Base-by-base conservation (phyloP, 75 land plant species). In the Picea sitchensis region DNA sequence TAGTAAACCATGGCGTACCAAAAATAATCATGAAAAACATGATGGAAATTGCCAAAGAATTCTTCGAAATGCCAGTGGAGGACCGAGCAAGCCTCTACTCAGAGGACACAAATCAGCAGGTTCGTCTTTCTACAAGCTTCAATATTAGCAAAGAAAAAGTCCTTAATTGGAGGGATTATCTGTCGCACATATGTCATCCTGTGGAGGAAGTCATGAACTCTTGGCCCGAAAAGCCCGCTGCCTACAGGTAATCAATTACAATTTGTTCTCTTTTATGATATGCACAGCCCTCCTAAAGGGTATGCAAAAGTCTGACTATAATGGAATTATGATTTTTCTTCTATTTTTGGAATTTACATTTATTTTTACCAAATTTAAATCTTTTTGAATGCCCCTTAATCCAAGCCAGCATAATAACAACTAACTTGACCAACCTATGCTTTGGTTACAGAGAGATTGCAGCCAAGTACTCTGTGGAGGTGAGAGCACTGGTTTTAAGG, bases 371-470 rank as follows among this genome's bases (percentile, higher is more conserved):
- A 36, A 36, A 38, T 38, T 38, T 2, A 38, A 2, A 38, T 38
- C 38, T 38, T 2, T 38, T 2, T 38, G 38, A 38, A 4, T 38
- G 3, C 3, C 38, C 38, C 38, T 38, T 2, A 4, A 2, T 38
- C 38, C 38, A 38, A 38, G 38, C 38, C 38, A 38, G 38, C 38
- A 38, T 2, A 38, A 38, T 0, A 38, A 38, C 30, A 30, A 65
- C 3, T n/a, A 65, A 65, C 14, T 26, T 65, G 2, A 30, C 4
- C 26, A 31, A 65, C 14, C 1, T 31, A 65, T 65, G 30, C 14
- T 65, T 3, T 3, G 13, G 26, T 14, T 15, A 26, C 81, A 86
- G 91, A 82, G 77, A 84, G n/a, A 73, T 64, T 4, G 93, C 84
- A 13, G 71, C 77, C 0, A 77, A 81, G 65, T 86, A 86, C 23